phyloP scores from a whole-genome alignment of 257 asterid species.

The Primulina huaijiensis region DNA sequence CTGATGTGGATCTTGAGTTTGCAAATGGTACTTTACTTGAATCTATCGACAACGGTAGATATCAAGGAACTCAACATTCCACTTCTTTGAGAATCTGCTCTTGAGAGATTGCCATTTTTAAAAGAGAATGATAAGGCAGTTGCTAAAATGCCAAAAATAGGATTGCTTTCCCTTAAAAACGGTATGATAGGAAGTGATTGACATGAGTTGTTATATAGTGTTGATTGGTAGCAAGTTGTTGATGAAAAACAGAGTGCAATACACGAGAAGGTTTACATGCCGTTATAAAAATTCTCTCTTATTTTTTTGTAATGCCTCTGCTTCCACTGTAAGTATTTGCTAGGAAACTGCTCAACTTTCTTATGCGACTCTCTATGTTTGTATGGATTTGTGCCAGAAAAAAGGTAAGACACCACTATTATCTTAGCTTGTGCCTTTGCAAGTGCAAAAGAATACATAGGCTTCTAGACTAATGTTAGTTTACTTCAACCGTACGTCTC shows the following conservation, averaged over 20 bases:
- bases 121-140: not conserved
- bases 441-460: not conserved
- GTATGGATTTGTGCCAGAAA: not conserved
- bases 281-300: not conserved
- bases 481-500: not conserved
- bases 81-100: not conserved
- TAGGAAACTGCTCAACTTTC: not conserved
- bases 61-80: not conserved
- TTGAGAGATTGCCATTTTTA: not conserved
- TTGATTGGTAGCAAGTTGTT: not conserved
- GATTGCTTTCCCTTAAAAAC: not conserved
- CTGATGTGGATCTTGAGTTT: not conserved
- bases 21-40: not conserved
- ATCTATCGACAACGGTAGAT: not conserved
- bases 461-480: not conserved
- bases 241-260: not conserved
- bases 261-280: not conserved
- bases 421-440: not conserved
- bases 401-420: not conserved
- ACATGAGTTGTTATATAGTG: not conserved
- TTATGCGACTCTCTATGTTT: not conserved
- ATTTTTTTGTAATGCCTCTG: not conserved
- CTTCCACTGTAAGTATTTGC: not conserved
- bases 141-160: not conserved
- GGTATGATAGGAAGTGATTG: not conserved